phyloP scores from a whole-genome alignment of 768 basidiomycete species.

The Calocera viscosa region DNA sequence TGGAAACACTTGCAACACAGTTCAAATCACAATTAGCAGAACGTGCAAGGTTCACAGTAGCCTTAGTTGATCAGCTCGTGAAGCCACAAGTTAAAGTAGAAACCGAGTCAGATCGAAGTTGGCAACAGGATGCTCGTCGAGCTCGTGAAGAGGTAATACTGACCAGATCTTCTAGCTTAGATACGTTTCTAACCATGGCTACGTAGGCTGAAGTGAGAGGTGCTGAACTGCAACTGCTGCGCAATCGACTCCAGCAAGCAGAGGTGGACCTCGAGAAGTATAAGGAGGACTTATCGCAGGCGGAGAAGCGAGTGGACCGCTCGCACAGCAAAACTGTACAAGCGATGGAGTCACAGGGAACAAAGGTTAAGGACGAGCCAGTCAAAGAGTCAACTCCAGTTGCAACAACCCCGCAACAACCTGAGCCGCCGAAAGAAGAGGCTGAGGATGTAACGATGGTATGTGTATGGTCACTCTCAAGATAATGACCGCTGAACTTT shows the following conservation, averaged over 20 bases:
- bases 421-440: constrained; percentile 6
- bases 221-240: constrained; percentile 39
- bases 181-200: not conserved
- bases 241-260: constrained; percentile 38
- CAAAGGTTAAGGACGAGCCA: constrained; percentile 27
- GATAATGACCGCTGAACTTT: constrained; percentile 37
- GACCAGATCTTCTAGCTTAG: not conserved
- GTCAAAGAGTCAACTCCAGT: not conserved
- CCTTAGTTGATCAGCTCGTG: constrained; percentile 6
- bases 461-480: constrained; percentile 33
- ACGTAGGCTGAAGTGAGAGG: not conserved
- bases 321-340: constrained; percentile 42
- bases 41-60: not conserved
- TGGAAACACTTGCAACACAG: not conserved
- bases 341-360: constrained; percentile 36
- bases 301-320: constrained; percentile 54
- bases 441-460: constrained; percentile 43
- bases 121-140: constrained; percentile 7
- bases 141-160: constrained; percentile 1
- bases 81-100: constrained; percentile 5
- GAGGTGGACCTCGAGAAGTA: constrained; percentile 39
- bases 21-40: constrained; percentile 2
- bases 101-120: constrained; percentile 5
- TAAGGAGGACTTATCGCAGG: constrained; percentile 39
- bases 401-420: not conserved